Evolutionary conservation across 2,329 filamentous ascomycete genomes (phyloP).

Genomic region (Tolypocladium guangdongense): DNA sequence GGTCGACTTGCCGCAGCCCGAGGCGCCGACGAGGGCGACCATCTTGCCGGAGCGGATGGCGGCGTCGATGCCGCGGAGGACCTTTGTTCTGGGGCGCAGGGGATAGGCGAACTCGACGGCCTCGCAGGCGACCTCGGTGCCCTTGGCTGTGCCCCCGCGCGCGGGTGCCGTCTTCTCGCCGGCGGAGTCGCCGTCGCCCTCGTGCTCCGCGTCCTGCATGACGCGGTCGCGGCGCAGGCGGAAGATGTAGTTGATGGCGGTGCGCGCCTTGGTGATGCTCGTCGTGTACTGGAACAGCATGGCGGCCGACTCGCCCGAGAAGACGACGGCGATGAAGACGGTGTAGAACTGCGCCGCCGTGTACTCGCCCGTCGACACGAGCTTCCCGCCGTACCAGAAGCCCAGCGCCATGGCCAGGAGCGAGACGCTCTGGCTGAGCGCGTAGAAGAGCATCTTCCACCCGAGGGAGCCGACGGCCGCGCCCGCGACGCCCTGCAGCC

Average conservation of each 20-base stretch:
- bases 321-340: constrained; percentile 39
- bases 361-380: constrained; percentile 35
- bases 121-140: constrained; percentile 33
- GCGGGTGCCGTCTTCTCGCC: neutral
- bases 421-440: constrained; percentile 28
- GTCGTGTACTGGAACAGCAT: constrained; percentile 36
- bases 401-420: constrained; percentile 27
- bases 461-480: constrained; percentile 18
- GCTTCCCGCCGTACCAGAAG: constrained; percentile 29
- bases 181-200: constrained; percentile 3
- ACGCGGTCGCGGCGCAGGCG: constrained; percentile 21
- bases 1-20: constrained; percentile 50
- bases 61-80: constrained; percentile 28
- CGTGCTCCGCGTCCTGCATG: constrained; percentile 17
- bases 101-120: constrained; percentile 49
- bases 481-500: constrained; percentile 19
- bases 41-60: constrained; percentile 34
- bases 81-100: constrained; percentile 19
- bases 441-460: constrained; percentile 30
- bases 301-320: constrained; percentile 30
- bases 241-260: constrained; percentile 38
- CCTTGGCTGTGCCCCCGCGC: constrained; percentile 8
- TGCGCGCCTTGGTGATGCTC: constrained; percentile 38
- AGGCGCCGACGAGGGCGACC: constrained; percentile 45
- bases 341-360: constrained; percentile 34